Conservation (phyloP, 352 stramenopile genomes). For the Pythium brachiatum region DNA sequence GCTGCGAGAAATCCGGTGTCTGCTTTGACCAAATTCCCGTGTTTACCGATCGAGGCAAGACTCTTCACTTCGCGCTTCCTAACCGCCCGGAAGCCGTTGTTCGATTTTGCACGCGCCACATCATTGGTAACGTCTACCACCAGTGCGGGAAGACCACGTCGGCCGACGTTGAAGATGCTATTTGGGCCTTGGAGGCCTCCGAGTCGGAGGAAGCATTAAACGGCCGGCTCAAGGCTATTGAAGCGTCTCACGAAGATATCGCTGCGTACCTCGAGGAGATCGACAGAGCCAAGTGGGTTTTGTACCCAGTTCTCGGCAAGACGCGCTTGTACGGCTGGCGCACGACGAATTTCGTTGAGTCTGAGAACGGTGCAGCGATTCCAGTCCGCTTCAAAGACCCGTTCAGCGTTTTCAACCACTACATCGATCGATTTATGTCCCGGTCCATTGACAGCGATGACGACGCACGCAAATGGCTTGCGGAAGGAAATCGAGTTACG, state of each 20-base stretch:
- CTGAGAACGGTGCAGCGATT: constrained; percentile 9
- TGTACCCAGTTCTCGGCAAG: constrained; percentile 8
- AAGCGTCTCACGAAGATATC: constrained; percentile 2
- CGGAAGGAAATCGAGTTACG: constrained; percentile 7
- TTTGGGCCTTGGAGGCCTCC: constrained; percentile 14
- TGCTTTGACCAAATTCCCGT: not conserved
- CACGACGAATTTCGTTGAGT: constrained; percentile 26
- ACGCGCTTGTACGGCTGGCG: constrained; percentile 21
- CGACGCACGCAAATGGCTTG: not conserved
- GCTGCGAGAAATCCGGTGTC: not conserved
- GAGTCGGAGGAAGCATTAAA: constrained; percentile 5
- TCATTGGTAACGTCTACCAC: constrained; percentile 13
- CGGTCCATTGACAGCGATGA: not conserved
- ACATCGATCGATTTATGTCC: constrained; percentile 27
- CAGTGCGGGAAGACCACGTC: not conserved
- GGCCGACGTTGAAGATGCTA: not conserved
- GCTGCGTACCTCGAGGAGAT: constrained; percentile 14
- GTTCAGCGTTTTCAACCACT: constrained; percentile 17
- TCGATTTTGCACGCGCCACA: constrained; percentile 22
- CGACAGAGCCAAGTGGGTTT: constrained; percentile 6
- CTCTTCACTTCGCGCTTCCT: constrained; percentile 4
- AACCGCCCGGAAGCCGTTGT: not conserved
- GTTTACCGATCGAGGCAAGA: constrained; percentile 12
- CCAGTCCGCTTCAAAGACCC: not conserved
- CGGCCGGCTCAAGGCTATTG: not conserved